Evolutionary conservation across 805 yeast species (phyloP), one percentile per base, ranked within the genome.

Genomic region (Metschnikowia orientalis): DNA sequence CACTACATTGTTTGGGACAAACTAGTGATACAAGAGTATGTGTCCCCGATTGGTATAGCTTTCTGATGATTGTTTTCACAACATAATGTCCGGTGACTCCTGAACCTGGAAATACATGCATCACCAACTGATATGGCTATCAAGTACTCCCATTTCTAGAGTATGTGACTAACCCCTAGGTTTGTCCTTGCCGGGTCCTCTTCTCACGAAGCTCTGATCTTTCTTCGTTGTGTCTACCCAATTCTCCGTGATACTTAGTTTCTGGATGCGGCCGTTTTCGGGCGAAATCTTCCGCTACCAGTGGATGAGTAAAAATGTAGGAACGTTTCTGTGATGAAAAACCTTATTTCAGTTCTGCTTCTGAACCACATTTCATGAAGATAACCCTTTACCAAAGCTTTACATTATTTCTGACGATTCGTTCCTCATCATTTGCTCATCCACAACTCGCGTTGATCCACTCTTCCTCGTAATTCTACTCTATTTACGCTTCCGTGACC

Each of bases 21-120:
- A n/a, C n/a, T n/a, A n/a, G n/a, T n/a, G n/a, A n/a, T n/a, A n/a
- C n/a, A n/a, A n/a, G n/a, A n/a, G n/a, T n/a, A n/a, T n/a, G n/a
- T n/a, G n/a, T n/a, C n/a, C n/a, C n/a, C n/a, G n/a, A n/a, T n/a
- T n/a, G n/a, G n/a, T n/a, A n/a, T n/a, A n/a, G n/a, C n/a, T n/a
- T n/a, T 21, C 36, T 41, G 51, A 47, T 47, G 51, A 47, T 45
- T 37, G 47, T 44, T 46, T 39, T 35, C 45, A 42, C 44, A 45
- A 42, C 48, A 42, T 32, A 32, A 26, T 39, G 47, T 67, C 48
- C 72, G 75, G 76, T 61, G 76, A 72, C 54, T 53, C 74, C 73
- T 84, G 92, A 79, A 80, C 92, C 82, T 63, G 64, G 83, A 79
- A 67, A 28, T 63, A 77, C 95, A 86, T 86, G 95, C 95, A 86